A percentile compares a stretch with the other conserved stretches of the same genome.
phyloP scores from a whole-genome alignment of 306 rosid genomes.

The Rosa persica region DNA sequence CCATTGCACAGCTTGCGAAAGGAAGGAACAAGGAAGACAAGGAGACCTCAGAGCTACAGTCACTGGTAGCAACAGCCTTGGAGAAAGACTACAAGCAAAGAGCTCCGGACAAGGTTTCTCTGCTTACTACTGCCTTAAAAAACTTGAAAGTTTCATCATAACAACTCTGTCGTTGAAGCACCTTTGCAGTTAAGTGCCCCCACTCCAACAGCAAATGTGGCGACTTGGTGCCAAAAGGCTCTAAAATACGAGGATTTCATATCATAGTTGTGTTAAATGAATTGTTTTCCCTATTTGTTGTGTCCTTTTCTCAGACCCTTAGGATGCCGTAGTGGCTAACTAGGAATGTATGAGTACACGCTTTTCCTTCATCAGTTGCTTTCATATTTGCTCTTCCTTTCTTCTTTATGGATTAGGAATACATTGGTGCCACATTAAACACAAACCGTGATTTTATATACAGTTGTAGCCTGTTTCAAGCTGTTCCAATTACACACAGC shows the following conservation, averaged over 20 bases:
- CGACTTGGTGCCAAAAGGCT: slow-evolving; percentile 16
- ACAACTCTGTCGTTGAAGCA: slow-evolving; percentile 32
- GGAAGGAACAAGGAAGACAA: slow-evolving; percentile 93
- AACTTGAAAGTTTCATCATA: slow-evolving; percentile 71
- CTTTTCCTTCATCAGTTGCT: not conserved
- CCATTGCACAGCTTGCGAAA: slow-evolving; percentile 74
- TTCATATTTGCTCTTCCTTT: not conserved
- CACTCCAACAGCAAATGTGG: slow-evolving; percentile 26
- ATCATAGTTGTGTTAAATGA: slow-evolving; percentile 15
- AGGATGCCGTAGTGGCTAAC: slow-evolving; percentile 13
- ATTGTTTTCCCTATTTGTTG: not conserved
- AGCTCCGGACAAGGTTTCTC: slow-evolving; percentile 88
- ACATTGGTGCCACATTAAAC: not conserved
- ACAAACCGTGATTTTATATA: not conserved
- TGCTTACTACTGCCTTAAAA: slow-evolving; percentile 69
- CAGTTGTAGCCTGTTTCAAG: not conserved
- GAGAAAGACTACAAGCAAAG: slow-evolving; percentile 95
- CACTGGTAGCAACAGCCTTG: slow-evolving; percentile 73
- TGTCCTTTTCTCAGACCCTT: not conserved
- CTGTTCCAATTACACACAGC: not conserved
- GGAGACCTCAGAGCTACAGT: slow-evolving; percentile 77
- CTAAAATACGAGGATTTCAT: slow-evolving; percentile 4
- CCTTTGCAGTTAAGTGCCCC: slow-evolving; percentile 13
- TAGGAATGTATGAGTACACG: slow-evolving; percentile 18
- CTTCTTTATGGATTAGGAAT: not conserved